These are phyloP conservation scores for Starmerella floricola DNA, from an alignment of 805 yeast species.

Conservation along the genomic window DNA sequence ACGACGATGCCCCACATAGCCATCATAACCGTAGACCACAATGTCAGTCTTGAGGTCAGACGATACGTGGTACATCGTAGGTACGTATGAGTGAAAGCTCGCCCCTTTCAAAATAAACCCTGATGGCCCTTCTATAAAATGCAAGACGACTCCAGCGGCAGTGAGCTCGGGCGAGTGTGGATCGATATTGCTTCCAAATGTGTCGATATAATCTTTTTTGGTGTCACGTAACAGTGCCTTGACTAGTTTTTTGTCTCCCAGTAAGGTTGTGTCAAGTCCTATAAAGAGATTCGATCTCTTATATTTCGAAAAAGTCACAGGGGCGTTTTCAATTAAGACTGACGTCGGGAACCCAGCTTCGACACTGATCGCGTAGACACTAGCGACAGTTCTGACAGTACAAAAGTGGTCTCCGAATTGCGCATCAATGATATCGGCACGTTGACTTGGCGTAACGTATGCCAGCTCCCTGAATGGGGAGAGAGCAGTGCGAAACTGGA, in stretches of 20 bases:
- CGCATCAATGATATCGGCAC: conserved; percentile 1
- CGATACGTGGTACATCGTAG: neutral
- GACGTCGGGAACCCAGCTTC: neutral
- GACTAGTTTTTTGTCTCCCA: no score
- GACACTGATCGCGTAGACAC: neutral
- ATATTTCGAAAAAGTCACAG: neutral
- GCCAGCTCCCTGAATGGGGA: neutral
- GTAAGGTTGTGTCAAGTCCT: neutral
- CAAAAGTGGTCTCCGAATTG: neutral
- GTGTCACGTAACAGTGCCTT: no score
- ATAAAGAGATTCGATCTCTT: neutral
- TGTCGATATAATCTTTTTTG: no score
- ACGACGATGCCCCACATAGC: neutral
- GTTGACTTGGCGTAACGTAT: neutral
- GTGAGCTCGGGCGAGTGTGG: no score
- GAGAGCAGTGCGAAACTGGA: neutral
- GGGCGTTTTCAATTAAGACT: neutral
- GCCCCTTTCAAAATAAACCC: no score
- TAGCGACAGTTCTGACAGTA: neutral
- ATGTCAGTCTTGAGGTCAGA: neutral
- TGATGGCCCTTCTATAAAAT: neutral
- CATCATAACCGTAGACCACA: neutral
- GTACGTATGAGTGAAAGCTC: neutral
- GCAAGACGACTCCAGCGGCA: neutral
- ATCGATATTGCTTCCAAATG: no score